Base-by-base conservation (phyloP, 441 rosid genomes). In the Manihot esculenta region DNA sequence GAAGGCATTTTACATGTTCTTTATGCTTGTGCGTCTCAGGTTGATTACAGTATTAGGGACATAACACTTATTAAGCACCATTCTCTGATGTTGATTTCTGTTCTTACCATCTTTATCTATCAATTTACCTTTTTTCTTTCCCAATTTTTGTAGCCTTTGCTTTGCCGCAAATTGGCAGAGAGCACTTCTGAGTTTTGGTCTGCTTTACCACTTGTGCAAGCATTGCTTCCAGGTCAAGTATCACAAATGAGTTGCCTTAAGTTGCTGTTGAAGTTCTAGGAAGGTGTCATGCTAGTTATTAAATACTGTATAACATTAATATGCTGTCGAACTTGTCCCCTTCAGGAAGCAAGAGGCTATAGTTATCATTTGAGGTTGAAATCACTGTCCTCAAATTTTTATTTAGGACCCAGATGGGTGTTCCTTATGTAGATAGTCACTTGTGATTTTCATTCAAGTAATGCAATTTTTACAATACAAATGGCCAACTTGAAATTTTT, bases 11-110 rank as follows among this genome's bases (percentile, higher is more conserved):
- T 92, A 71, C 95, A 92, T 72, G 89, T 88, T 83, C 92, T 92
- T 73, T 88, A 81, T 79, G 93, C 95, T 80, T 92, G 97, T 86
- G 95, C 91, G 76, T 89, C 95, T 78, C 89, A 92, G 97, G 97
- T 92, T 80, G 78, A 81, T 77, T 83, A 41, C 79, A 70, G 77
- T 76, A 70, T 81, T 77, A 68, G 74, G 74, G 68, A 76, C 76
- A 65, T 66, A 49, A 50, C 41, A 44, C 59, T 70, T 66, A 59
- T 54, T 49, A 63, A 62, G 33, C 64, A 51, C 65, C 42, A 63
- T 74, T 57, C 3, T 61, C 35, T 71, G 67, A 64, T 68, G 41
- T 73, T 48, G 24, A 6, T 69, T 73, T 69, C 42, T 63, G 18
- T 55, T 74, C 38, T 41, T 74, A 8, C 64, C 65, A 59, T 76